Conservation (phyloP, 2,329 filamentous ascomycete species). For the Calonectria montana region DNA sequence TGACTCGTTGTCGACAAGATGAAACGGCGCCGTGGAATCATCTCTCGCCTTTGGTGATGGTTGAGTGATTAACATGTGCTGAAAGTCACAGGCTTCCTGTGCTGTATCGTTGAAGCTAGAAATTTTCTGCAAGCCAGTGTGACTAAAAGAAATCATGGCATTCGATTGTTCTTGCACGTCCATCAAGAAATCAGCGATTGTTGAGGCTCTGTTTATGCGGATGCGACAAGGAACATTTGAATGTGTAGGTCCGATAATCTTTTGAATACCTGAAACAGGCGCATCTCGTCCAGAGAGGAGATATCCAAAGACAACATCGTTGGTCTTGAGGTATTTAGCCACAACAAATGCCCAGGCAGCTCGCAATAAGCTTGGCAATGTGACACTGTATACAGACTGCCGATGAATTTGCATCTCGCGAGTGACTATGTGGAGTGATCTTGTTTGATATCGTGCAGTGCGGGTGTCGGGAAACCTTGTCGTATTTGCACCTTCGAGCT, state of each 20-base stretch:
- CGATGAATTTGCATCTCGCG: neutral
- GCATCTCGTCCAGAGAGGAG: neutral
- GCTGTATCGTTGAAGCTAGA: neutral
- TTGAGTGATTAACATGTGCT: neutral
- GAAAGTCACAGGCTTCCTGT: constrained; percentile 3
- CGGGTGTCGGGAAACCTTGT: neutral
- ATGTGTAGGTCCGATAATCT: neutral
- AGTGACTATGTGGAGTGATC: neutral
- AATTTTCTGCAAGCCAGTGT: constrained; percentile 1
- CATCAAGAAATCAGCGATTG: neutral
- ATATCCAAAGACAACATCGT: neutral
- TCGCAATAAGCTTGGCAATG: neutral
- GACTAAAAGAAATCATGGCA: neutral
- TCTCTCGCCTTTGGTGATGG: neutral
- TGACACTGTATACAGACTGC: neutral
- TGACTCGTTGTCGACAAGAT: neutral
- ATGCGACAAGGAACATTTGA: neutral
- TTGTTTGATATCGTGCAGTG: neutral
- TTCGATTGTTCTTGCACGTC: neutral
- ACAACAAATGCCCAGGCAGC: neutral
- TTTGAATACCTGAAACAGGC: neutral
- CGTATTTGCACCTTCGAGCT: neutral
- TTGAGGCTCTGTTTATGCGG: neutral
- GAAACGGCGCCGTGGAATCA: neutral
- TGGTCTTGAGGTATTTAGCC: neutral